Evolutionary conservation across 129 eudicot species (phyloP), one percentile per base, ranked within the genome.

Genomic region (Pittosporum tobira): DNA sequence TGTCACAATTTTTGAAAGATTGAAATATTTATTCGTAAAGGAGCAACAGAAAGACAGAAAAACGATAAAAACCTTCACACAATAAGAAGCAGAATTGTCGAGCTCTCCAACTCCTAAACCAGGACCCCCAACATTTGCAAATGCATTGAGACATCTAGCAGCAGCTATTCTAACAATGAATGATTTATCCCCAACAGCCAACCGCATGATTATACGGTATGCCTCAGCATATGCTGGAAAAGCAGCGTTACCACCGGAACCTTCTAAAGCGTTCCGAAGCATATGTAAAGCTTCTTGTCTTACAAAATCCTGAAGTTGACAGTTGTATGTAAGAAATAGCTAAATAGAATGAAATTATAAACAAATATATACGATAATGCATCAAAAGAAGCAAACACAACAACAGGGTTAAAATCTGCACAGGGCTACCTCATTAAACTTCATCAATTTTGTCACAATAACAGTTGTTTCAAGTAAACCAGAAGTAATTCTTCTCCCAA

Each of bases 141-240:
- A 90, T 42, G 98, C 87, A 73, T 75, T 86, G 45, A 90, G 78
- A 73, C 95, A 90, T 76, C 98, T 86, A 45, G 98, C 98, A 80
- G 98, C 98, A 70, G 95, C 94, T 83, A 80, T 81, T 76, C 93
- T 83, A 44, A 90, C 98, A 47, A 75, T 75, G 57, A 76, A 79
- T 59, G 94, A 90, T 73, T 90, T 90, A 63, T 90, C 98, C 40
- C 80, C 95, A 69, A 86, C 73, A 49, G 77, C 95, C 51, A 75
- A 51, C 63, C 81, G 70, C 82, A 73, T 86, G 37, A 90, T 76
- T 57, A 85, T 52, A 43, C 94, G 94, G 56, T 68, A 90, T 40
- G 94, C 94, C 80, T 90, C 98, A 2, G 75, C 64, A 54, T 90
- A 90, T 29, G 94, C 98, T 56, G 94, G 77, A 55, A 73, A 59